Conservation (phyloP, 768 basidiomycete genomes). For the button mushroom (Agaricus bisporus) region DNA sequence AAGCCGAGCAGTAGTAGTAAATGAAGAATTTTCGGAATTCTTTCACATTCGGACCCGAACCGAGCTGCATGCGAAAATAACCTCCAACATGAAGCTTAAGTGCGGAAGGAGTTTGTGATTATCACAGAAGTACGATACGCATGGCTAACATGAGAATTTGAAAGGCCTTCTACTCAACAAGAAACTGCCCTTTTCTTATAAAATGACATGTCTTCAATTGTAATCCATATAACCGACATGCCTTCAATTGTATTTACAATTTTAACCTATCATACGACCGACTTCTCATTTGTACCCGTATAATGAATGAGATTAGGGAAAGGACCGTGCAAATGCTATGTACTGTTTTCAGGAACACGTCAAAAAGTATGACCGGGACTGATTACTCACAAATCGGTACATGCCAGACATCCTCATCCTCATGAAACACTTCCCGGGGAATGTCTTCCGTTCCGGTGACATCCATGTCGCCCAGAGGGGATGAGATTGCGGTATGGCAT, state of each 20-base stretch:
- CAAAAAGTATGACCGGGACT: neutral
- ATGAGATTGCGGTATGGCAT: constrained; percentile 40
- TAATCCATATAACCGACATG: neutral
- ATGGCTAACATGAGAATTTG: too few species aligned
- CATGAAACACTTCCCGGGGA: constrained; percentile 52
- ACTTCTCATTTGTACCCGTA: constrained; percentile 26
- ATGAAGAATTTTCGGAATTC: too few species aligned
- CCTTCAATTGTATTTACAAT: neutral
- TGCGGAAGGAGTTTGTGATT: too few species aligned
- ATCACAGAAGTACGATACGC: too few species aligned
- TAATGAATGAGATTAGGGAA: constrained; percentile 54
- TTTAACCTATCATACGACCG: neutral
- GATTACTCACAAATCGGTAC: constrained; percentile 44
- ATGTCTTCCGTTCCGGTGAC: constrained; percentile 36
- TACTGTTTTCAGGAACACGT: neutral
- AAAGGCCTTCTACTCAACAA: too few species aligned
- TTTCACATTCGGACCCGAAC: too few species aligned
- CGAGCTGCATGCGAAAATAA: too few species aligned
- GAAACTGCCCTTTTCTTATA: too few species aligned
- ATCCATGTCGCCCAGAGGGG: constrained; percentile 45
- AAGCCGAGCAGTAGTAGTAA: neutral
- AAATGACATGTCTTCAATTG: too few species aligned
- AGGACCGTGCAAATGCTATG: constrained; percentile 46
- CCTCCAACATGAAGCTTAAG: too few species aligned
- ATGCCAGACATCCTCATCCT: constrained; percentile 52